These are phyloP conservation scores for Orbilia brochopaga DNA, from an alignment of 2,329 filamentous ascomycete genomes.

Conservation along the genomic window DNA sequence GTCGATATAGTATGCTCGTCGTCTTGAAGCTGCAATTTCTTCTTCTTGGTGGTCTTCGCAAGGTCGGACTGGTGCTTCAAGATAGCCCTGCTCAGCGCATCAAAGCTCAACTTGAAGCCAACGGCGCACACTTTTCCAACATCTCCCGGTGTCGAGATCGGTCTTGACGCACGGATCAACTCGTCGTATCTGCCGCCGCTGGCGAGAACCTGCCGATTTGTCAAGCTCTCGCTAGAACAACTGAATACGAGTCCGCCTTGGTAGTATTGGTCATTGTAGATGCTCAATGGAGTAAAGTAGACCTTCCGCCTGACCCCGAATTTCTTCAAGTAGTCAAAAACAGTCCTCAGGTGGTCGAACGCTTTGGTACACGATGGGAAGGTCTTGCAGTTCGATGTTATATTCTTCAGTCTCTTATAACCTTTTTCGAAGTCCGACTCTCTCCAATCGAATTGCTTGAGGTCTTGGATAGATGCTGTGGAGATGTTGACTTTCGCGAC, in stretches of 20 bases:
- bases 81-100: slow-evolving; percentile 73
- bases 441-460: slow-evolving; percentile 89
- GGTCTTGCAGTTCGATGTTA: slow-evolving; percentile 58
- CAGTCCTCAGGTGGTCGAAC: slow-evolving; percentile 78
- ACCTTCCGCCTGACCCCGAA: slow-evolving; percentile 78
- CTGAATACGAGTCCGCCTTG: slow-evolving; percentile 84
- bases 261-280: slow-evolving; percentile 91
- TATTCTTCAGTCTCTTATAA: slow-evolving; percentile 67
- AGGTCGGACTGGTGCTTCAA: slow-evolving; percentile 60
- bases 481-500: slow-evolving; percentile 81
- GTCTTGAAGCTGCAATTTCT: slow-evolving; percentile 65
- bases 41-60: slow-evolving; percentile 47
- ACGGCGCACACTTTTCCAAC: slow-evolving; percentile 78
- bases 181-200: slow-evolving; percentile 93
- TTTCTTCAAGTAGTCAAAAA: slow-evolving; percentile 76
- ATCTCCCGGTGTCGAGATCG: slow-evolving; percentile 64
- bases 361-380: slow-evolving; percentile 57
- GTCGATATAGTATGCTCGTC: slow-evolving; percentile 66
- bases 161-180: slow-evolving; percentile 81
- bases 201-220: slow-evolving; percentile 80
- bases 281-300: slow-evolving; percentile 82
- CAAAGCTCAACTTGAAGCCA: slow-evolving; percentile 89
- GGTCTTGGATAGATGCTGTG: slow-evolving; percentile 86
- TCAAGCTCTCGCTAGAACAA: slow-evolving; percentile 83
- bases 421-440: slow-evolving; percentile 75